These are phyloP conservation scores for Quercus bicolor DNA, from an alignment of 306 rosid genomes.

Conservation along the genomic window DNA sequence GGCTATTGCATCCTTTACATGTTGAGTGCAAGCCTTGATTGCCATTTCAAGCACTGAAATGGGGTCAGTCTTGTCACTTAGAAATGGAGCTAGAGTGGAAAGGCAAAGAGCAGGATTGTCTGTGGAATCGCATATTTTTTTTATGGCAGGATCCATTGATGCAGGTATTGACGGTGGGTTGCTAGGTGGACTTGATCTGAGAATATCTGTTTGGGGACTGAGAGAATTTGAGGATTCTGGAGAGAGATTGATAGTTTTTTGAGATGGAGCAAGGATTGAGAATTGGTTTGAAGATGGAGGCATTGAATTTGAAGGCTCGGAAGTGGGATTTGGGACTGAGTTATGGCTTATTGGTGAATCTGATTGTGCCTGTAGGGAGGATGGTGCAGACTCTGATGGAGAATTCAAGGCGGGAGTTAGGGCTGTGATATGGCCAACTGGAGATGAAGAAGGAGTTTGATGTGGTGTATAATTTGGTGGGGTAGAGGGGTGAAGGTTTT, in stretches of 20 bases:
- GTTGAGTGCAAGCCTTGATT: constrained; percentile 12
- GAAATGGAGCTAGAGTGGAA: constrained; percentile 15
- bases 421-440: not conserved
- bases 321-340: not conserved
- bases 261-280: too few relatives aligned
- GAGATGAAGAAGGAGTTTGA: too few relatives aligned
- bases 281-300: not conserved
- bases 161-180: too few relatives aligned
- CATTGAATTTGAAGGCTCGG: not conserved
- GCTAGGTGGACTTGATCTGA: too few relatives aligned
- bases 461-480: too few relatives aligned
- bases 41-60: not conserved
- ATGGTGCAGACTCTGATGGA: not conserved
- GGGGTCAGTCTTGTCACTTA: not conserved
- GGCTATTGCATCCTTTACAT: not conserved
- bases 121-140: constrained; percentile 20
- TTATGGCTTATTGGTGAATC: too few relatives aligned
- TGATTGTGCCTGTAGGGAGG: too few relatives aligned
- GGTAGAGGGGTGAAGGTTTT: too few relatives aligned
- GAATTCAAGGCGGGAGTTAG: not conserved
- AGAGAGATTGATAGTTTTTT: too few relatives aligned
- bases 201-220: too few relatives aligned
- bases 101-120: constrained; percentile 29
- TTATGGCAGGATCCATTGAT: not conserved
- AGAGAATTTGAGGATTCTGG: too few relatives aligned